These are phyloP conservation scores for Nicotiana tabacum DNA, from an alignment of 257 asterid species.

Conservation along the genomic window DNA sequence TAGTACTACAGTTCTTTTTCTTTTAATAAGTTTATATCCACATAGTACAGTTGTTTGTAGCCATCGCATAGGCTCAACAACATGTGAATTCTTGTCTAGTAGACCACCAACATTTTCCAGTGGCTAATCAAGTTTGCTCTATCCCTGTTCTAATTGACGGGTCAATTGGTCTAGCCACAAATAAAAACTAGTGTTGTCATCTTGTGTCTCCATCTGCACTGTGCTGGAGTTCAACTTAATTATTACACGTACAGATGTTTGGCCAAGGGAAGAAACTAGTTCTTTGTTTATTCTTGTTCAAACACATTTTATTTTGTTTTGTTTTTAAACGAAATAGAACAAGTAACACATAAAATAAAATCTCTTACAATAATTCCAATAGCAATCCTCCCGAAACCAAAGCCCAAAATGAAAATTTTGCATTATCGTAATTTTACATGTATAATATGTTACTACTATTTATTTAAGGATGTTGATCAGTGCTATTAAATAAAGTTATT, in stretches of 20 bases:
- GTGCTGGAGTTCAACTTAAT: too few relatives aligned
- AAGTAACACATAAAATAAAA: too few relatives aligned
- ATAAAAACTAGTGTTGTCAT: background rate
- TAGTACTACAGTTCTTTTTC: background rate
- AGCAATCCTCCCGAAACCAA: background rate
- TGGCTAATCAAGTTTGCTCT: constrained; percentile 20
- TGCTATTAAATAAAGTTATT: too few relatives aligned
- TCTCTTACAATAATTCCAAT: background rate
- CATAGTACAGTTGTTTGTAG: constrained; percentile 13
- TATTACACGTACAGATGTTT: background rate
- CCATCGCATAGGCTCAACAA: background rate
- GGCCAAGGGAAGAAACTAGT: background rate
- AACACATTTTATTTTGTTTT: background rate
- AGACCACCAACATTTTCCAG: constrained; percentile 29
- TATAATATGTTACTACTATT: too few relatives aligned
- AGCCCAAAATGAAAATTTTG: too few relatives aligned
- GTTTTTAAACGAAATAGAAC: background rate
- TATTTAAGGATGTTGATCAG: too few relatives aligned
- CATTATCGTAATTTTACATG: too few relatives aligned
- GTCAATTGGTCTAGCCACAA: background rate
- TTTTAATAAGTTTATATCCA: constrained; percentile 1
- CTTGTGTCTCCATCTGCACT: background rate
- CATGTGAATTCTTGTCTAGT: constrained; percentile 36
- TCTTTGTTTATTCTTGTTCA: background rate
- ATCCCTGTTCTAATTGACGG: background rate